These are phyloP conservation scores for Phalaenopsis hybrid DNA, from an alignment of 116 monocot species.

Conservation along the genomic window DNA sequence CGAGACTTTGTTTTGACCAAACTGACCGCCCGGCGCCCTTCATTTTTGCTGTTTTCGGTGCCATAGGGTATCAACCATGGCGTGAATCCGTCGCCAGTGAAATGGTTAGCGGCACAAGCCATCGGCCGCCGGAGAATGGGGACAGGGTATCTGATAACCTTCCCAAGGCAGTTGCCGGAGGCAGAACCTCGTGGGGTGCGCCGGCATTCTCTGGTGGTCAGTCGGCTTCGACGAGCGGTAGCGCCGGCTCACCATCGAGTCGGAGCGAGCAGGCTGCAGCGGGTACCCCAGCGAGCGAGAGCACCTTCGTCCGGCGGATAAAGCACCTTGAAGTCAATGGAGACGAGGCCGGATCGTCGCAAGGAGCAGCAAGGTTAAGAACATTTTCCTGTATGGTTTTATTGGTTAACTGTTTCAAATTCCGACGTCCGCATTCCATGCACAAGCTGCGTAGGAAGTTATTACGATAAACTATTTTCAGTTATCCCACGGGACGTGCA, in stretches of 20 bases:
- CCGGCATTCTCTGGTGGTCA: slow-evolving; percentile 25
- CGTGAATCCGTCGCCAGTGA: background rate
- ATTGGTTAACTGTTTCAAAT: background rate
- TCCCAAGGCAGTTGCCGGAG: background rate
- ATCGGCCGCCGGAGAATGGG: slow-evolving; percentile 1
- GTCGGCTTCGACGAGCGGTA: slow-evolving; percentile 30
- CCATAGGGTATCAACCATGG: background rate
- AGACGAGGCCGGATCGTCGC: slow-evolving; percentile 22
- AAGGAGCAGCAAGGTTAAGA: slow-evolving; percentile 14
- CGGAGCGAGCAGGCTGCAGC: slow-evolving; percentile 16
- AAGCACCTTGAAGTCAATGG: slow-evolving; percentile 30
- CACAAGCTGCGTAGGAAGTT: background rate
- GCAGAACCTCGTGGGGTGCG: slow-evolving; percentile 14
- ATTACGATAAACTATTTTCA: background rate
- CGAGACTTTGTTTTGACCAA: too few relatives aligned
- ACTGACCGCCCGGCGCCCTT: too few relatives aligned
- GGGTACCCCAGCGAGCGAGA: slow-evolving; percentile 19
- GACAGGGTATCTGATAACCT: background rate
- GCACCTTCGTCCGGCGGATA: slow-evolving; percentile 12
- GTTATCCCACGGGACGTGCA: background rate
- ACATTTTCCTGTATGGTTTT: background rate
- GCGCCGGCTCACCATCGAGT: slow-evolving; percentile 25
- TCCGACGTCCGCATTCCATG: background rate
- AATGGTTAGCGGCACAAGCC: slow-evolving; percentile 7
- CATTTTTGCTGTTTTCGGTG: too few relatives aligned